Base-by-base conservation (phyloP, 1,284 basidiomycete species). In the Moniliella sp. region DNA sequence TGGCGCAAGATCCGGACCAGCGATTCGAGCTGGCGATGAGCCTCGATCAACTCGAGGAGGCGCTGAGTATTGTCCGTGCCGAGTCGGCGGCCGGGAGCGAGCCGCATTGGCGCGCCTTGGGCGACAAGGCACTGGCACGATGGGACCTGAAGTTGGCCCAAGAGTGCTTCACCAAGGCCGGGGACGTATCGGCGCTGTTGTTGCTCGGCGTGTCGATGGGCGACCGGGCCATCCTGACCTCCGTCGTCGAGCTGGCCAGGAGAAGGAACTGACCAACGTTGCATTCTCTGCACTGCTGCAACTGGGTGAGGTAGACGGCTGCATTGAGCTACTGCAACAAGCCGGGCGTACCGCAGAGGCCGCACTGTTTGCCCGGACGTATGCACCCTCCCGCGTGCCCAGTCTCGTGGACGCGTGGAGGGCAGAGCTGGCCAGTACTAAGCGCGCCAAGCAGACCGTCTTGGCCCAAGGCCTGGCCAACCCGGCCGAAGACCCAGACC, bases 121-220 rank as follows among this genome's bases (percentile, higher is more conserved):
- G 86, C 4, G 86, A 94, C 63, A 78, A 83, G 28, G 86, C 91
- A 1, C 64, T 97, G 27, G 69, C 74, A 0, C 75, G 79, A 2
- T 97, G 91, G 91, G 74, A 83, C 42, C 82, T 99, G 45, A 77
- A 82, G 48, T 71, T 97, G 15, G 88, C 91, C 0, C 71, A 74
- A 37, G 83, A 91, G 59, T 77, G 79, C 45, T 70, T 82, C 56
- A 75, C 79, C 50, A 76, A 74, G 48, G 82, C 81, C 0, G 70
- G 70, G 15, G 91, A 99, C 62, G 64, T 91, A 26, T 73, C 75
- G 15, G 79, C 84, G 8, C 63, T 94, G 45, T 71, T 97, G 66
- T 65, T 97, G 4, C 67, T 97, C 19, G 68, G 80, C 41, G 69
- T 83, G 19, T 73, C 80, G 11, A 75, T 73, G 15, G 81, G 82